Evolutionary conservation across 805 yeast species (phyloP).

Genomic region (Cyberlindnera meyerae): DNA sequence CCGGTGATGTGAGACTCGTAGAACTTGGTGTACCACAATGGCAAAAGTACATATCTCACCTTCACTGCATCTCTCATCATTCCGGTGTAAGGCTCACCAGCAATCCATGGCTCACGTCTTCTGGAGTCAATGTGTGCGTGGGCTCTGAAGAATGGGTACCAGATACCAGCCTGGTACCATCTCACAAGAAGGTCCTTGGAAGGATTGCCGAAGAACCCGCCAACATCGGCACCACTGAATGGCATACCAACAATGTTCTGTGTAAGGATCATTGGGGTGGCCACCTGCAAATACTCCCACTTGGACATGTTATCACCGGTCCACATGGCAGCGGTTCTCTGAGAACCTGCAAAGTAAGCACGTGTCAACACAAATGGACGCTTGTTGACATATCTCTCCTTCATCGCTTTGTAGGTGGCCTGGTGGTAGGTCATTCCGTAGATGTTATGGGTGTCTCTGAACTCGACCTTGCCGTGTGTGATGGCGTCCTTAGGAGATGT

Average conservation of each 20-base stretch:
- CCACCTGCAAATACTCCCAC: constrained; percentile 80
- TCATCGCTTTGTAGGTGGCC: constrained; percentile 66
- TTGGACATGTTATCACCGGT: constrained; percentile 94
- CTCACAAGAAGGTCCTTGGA: constrained; percentile 71
- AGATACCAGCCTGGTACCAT: constrained; percentile 95
- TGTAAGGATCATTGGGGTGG: constrained; percentile 85
- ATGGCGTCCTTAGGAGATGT: constrained; percentile 76
- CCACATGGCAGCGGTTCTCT: constrained; percentile 91
- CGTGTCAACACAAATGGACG: constrained; percentile 89
- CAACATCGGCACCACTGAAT: constrained; percentile 94
- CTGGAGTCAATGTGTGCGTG: constrained; percentile 94
- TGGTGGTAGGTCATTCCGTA: constrained; percentile 80
- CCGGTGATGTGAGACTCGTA: constrained; percentile 57
- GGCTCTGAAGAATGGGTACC: constrained; percentile 95
- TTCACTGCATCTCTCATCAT: constrained; percentile 65
- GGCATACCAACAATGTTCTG: constrained; percentile 83
- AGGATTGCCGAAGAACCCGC: constrained; percentile 94
- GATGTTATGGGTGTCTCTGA: constrained; percentile 84
- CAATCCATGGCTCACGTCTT: constrained; percentile 89
- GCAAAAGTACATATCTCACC: constrained; percentile 71
- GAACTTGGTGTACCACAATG: constrained; percentile 77
- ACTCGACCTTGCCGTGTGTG: constrained; percentile 81
- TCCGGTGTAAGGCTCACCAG: constrained; percentile 67
- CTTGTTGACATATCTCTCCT: constrained; percentile 42
- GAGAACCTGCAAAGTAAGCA: constrained; percentile 87